Evolutionary conservation across 139 green algal genomes (phyloP).

Genomic region (Chlamydomonas schloesseri): DNA sequence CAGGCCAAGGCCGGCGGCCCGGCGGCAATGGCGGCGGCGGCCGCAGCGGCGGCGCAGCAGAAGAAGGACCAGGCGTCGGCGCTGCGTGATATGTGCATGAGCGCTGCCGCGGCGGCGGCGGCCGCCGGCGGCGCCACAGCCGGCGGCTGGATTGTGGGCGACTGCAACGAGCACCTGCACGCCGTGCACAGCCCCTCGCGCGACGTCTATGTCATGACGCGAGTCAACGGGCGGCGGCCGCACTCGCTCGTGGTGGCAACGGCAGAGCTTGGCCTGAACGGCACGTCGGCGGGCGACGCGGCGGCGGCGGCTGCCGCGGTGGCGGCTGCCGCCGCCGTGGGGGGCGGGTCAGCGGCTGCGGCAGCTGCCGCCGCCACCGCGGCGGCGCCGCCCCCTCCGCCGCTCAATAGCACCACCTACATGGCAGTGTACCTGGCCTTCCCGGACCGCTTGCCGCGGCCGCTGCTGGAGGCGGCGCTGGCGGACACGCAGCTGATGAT

Average conservation of each 20-base stretch:
- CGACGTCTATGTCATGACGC: slow-evolving; percentile 39
- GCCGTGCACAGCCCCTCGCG: slow-evolving; percentile 35
- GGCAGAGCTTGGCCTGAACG: not conserved
- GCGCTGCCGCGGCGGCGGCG: slow-evolving; percentile 1
- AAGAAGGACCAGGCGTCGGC: not conserved
- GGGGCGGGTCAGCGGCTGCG: not conserved
- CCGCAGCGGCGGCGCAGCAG: not conserved
- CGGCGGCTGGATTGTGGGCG: slow-evolving; percentile 31
- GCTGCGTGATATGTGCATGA: slow-evolving; percentile 19
- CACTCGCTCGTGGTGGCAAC: slow-evolving; percentile 28
- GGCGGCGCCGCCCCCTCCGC: too few species aligned
- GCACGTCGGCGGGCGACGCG: not conserved
- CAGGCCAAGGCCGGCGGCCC: not conserved
- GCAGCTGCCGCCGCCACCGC: not conserved
- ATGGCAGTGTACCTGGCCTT: slow-evolving; percentile 41
- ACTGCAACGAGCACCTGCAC: slow-evolving; percentile 47
- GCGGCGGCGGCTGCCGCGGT: not conserved
- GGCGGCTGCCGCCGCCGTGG: not conserved
- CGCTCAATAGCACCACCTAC: not conserved
- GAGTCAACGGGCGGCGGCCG: slow-evolving; percentile 28
- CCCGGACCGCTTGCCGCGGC: slow-evolving; percentile 16
- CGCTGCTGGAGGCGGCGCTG: slow-evolving; percentile 18
- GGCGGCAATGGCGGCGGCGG: not conserved
- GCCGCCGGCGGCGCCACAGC: slow-evolving; percentile 5
- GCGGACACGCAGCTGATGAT: slow-evolving; percentile 30